phyloP scores from a whole-genome alignment of 169 alveolate species.

The Blepharisma undulans region DNA sequence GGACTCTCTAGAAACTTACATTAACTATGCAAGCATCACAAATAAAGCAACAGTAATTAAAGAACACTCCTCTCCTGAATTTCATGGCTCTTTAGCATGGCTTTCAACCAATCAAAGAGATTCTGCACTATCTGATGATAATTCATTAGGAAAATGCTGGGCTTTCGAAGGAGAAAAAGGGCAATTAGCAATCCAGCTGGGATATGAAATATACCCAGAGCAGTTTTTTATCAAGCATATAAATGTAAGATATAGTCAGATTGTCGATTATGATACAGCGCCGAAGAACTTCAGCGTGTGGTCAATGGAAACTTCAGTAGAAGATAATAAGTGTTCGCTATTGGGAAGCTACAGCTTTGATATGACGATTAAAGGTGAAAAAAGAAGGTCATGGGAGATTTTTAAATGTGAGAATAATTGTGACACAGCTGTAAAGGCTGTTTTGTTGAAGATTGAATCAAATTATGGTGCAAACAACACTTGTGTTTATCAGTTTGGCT shows the following conservation, averaged over 20 bases:
- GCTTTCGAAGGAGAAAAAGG: conserved; percentile 36
- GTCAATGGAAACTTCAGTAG: not conserved
- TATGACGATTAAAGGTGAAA: conserved; percentile 1
- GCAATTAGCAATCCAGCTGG: not conserved
- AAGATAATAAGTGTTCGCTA: not conserved
- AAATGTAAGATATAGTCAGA: not conserved
- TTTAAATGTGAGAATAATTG: not conserved
- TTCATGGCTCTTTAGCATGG: not conserved
- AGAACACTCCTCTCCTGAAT: not conserved
- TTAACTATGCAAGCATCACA: not conserved
- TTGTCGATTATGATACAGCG: not conserved
- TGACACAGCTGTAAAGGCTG: not conserved
- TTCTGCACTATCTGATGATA: not conserved
- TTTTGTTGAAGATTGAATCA: not conserved
- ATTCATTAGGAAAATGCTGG: conserved; percentile 19
- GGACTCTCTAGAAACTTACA: not conserved
- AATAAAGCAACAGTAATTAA: not conserved
- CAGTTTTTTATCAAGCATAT: not conserved
- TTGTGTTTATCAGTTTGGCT: conserved; percentile 29
- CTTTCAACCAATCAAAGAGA: conserved; percentile 1
- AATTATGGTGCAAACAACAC: conserved; percentile 21
- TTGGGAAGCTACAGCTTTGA: not conserved
- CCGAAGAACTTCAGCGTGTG: not conserved
- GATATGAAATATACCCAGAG: not conserved
- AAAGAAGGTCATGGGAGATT: not conserved